Evolutionary conservation across 805 yeast genomes (phyloP).

Genomic region (Myxozyma nipponensis): DNA sequence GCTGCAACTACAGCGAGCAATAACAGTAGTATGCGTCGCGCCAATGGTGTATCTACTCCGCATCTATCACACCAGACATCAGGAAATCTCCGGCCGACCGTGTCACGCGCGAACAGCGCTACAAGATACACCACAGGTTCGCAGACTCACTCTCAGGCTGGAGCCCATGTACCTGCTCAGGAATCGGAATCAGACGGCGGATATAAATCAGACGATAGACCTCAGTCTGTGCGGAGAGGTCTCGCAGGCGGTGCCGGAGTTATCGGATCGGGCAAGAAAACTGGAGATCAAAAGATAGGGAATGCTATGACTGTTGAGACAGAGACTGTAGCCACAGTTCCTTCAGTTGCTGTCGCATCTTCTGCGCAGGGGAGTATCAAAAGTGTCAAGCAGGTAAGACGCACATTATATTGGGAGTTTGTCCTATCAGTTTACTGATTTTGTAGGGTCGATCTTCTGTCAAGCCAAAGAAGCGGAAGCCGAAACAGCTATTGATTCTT

Average conservation of each 20-base stretch:
- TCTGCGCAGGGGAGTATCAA: conserved; percentile 22
- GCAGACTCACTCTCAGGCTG: background rate
- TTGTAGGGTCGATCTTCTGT: conserved; percentile 9
- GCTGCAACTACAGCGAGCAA: background rate
- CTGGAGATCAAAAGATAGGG: conserved; percentile 1
- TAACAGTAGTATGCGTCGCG: background rate
- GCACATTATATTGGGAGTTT: background rate
- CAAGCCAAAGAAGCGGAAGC: conserved; percentile 19
- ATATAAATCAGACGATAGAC: conserved; percentile 20
- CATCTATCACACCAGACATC: background rate
- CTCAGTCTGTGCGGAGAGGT: conserved; percentile 12
- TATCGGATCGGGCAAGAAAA: conserved; percentile 16
- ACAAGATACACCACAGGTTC: background rate
- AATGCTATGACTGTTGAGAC: conserved; percentile 53
- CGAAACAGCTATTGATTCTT: conserved; percentile 5
- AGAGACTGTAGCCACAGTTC: conserved; percentile 54
- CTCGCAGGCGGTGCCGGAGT: conserved; percentile 1
- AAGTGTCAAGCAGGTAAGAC: conserved; percentile 17
- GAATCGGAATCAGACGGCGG: conserved; percentile 25
- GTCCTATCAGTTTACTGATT: background rate
- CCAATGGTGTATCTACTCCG: background rate
- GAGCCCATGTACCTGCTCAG: background rate
- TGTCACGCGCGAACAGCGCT: background rate
- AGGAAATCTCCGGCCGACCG: background rate
- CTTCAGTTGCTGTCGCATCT: conserved; percentile 37